A percentile compares a stretch with the other conserved stretches of the same genome.
Conservation (phyloP, 225 moss, liverwort and hornwort species). For the Physcomitrium patens region DNA sequence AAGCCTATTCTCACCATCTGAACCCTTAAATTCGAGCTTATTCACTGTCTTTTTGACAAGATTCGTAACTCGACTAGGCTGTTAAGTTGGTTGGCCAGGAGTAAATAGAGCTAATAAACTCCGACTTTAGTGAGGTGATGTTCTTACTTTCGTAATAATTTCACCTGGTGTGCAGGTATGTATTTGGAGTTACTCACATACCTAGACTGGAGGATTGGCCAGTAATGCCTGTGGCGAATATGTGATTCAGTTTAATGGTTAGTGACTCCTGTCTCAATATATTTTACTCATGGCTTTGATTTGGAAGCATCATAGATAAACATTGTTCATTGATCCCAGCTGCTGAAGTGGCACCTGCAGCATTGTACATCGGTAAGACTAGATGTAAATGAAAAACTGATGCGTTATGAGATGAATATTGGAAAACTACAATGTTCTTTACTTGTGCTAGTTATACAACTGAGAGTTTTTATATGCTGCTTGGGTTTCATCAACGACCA, state of each 20-base stretch:
- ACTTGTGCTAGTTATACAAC: neutral
- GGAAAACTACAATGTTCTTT: conserved; percentile 5
- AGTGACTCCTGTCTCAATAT: conserved; percentile 19
- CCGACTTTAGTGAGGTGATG: too few relatives aligned
- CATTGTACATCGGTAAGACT: conserved; percentile 33
- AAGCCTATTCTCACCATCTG: neutral
- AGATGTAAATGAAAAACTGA: conserved; percentile 12
- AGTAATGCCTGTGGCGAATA: conserved; percentile 92
- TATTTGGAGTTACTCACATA: conserved; percentile 85
- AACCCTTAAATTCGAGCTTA: neutral
- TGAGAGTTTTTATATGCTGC: neutral
- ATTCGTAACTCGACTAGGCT: conserved; percentile 13
- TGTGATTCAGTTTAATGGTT: conserved; percentile 73
- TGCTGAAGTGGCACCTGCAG: conserved; percentile 29
- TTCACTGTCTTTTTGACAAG: neutral
- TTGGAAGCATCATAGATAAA: neutral
- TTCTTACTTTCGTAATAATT: neutral
- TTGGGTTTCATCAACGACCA: too few relatives aligned
- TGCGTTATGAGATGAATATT: conserved; percentile 30
- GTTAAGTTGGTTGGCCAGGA: too few relatives aligned
- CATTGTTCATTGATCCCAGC: conserved; percentile 1
- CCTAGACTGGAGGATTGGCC: conserved; percentile 92
- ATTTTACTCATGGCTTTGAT: conserved; percentile 1
- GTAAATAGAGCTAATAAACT: too few relatives aligned
- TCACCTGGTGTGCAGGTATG: conserved; percentile 51